Percentiles rank a stretch among this genome's conserved stretches.
These are phyloP conservation scores for Phyllosticta ampelicida DNA, from an alignment of 2,329 filamentous ascomycete genomes.

Conservation along the genomic window DNA sequence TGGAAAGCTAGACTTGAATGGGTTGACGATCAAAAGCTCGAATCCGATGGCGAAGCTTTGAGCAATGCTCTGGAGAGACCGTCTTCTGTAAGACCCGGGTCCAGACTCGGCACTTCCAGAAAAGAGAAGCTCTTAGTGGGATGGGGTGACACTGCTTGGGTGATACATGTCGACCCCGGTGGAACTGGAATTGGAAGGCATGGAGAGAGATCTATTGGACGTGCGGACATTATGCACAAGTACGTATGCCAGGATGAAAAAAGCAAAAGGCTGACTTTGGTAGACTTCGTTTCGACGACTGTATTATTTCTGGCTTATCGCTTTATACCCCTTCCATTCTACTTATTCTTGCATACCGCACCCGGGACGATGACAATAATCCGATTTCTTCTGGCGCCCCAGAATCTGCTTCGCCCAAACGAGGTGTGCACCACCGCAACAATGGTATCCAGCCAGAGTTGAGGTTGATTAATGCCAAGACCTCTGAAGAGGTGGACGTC, in stretches of 20 bases:
- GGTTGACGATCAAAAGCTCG: constrained; percentile 77
- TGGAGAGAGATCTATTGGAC: constrained; percentile 61
- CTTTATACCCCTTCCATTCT: constrained; percentile 89
- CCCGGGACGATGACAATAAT: constrained; percentile 59
- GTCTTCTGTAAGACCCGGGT: constrained; percentile 31
- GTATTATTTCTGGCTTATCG: constrained; percentile 93
- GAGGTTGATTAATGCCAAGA: constrained; percentile 77
- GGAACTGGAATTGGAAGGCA: constrained; percentile 55
- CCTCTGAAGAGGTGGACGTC: constrained; percentile 73
- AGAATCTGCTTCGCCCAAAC: constrained; percentile 44
- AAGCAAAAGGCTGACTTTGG: constrained; percentile 20
- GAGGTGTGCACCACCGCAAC: constrained; percentile 58
- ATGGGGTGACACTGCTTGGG: constrained; percentile 94
- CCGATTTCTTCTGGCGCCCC: constrained; percentile 38
- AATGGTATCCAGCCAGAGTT: constrained; percentile 82
- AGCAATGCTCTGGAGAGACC: constrained; percentile 31
- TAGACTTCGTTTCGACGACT: constrained; percentile 80
- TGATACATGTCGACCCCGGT: constrained; percentile 79
- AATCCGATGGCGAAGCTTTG: constrained; percentile 41
- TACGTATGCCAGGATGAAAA: constrained; percentile 38
- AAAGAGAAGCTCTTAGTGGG: constrained; percentile 77
- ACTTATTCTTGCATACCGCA: constrained; percentile 83
- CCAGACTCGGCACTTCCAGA: constrained; percentile 25
- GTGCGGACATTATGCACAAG: constrained; percentile 87
- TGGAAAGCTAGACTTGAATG: constrained; percentile 91